Conservation (phyloP, 805 yeast species). For the Starmerella powellii region DNA sequence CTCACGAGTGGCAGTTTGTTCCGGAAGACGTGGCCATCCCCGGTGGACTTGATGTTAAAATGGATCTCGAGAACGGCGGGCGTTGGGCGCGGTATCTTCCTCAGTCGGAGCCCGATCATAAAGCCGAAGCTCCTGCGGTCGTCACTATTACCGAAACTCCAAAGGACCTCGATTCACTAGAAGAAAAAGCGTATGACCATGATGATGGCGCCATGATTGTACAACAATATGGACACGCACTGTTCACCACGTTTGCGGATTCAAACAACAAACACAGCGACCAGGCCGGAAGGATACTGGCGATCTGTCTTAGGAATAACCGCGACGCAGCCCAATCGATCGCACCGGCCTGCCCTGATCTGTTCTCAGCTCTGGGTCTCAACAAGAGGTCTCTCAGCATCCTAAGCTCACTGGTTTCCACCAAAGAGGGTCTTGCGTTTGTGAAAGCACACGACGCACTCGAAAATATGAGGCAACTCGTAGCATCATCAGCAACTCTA, state of each 20-base stretch:
- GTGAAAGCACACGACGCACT: conserved; percentile 1
- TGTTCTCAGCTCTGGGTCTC: conserved; percentile 1
- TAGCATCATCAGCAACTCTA: not conserved
- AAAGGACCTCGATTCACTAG: conserved; percentile 34
- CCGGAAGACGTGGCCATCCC: conserved; percentile 67
- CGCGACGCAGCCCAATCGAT: conserved; percentile 36
- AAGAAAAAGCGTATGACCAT: conserved; percentile 48
- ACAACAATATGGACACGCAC: conserved; percentile 23
- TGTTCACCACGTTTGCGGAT: conserved; percentile 12
- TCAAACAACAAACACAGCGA: conserved; percentile 30
- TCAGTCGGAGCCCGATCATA: no score
- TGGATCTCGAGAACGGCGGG: conserved; percentile 59
- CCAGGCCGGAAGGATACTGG: conserved; percentile 45
- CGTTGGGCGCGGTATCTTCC: conserved; percentile 43
- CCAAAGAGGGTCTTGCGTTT: conserved; percentile 9
- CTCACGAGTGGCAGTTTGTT: conserved; percentile 56
- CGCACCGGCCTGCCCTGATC: conserved; percentile 1
- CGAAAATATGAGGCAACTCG: not conserved
- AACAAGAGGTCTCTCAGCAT: conserved; percentile 12
- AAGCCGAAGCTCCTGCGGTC: no score
- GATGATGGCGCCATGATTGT: conserved; percentile 44
- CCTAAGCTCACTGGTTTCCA: conserved; percentile 17
- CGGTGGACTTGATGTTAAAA: conserved; percentile 61
- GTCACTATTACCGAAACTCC: not conserved
- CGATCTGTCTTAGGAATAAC: conserved; percentile 63